These are phyloP conservation scores for Actinomortierella ambigua DNA, from an alignment of 371 early-diverging fungal genomes.

Conservation along the genomic window DNA sequence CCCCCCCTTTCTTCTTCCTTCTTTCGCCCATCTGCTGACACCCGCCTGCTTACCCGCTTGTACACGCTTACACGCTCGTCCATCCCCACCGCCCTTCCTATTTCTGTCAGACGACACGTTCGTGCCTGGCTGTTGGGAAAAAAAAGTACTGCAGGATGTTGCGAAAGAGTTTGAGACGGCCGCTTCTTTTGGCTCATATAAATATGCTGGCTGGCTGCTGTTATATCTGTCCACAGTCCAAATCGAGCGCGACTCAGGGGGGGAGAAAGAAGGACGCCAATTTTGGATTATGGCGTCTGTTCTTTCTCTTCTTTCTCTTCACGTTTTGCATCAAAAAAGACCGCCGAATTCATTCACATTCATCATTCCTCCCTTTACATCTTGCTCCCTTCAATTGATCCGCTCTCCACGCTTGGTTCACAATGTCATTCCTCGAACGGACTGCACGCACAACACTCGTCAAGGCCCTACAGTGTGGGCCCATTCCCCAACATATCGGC, in stretches of 20 bases:
- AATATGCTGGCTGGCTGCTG: no score
- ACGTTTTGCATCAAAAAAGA: no score
- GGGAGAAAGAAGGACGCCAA: no score
- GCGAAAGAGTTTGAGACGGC: no score
- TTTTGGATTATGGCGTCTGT: neutral
- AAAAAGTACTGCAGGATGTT: no score
- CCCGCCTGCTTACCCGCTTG: neutral
- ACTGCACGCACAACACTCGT: conserved; percentile 39
- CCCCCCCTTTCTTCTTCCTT: neutral
- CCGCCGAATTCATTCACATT: neutral
- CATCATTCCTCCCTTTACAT: no score
- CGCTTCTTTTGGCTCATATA: no score
- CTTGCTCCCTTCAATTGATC: no score
- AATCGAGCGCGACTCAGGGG: no score
- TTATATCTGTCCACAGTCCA: no score
- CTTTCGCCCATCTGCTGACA: neutral
- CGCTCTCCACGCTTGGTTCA: neutral
- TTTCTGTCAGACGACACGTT: neutral
- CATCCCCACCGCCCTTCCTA: neutral
- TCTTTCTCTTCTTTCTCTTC: neutral
- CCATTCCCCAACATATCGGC: conserved; percentile 93
- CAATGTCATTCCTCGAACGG: conserved; percentile 11
- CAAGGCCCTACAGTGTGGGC: conserved; percentile 68
- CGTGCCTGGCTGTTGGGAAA: neutral
- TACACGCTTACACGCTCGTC: neutral